Base-by-base conservation (phyloP, 2,329 filamentous ascomycete genomes). In the Diaporthe sp. region DNA sequence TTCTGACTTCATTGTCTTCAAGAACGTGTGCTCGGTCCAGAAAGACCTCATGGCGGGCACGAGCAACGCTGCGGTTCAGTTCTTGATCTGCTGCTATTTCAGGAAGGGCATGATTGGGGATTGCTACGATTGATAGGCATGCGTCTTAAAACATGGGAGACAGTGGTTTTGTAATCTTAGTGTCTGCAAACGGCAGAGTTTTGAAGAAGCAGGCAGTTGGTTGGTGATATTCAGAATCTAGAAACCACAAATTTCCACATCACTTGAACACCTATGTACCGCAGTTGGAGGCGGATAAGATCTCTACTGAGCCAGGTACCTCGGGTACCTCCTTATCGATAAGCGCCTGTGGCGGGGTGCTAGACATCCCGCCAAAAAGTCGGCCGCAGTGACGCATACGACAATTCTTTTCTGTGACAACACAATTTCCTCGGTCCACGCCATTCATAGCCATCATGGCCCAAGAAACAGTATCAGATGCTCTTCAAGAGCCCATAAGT, bases 281-380 rank as follows among this genome's bases (percentile, higher is more conserved):
- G 19, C 7, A 19, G 25, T 31, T 44, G 2, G 42, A 12, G 42
- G 42, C 15, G 42, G 15, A 44, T 2, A 2, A 19, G 42, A 44
- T 6, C 17, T 44, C 42, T 49, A 22, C 19, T 22, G 19, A 4
- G 25, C 3, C n/a, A 19, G 2, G 10, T 46, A 19, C 12, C 7
- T 34, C 1, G 8, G 1, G 58, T 31, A 42, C 13, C 44, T 59
- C 7, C 28, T 72, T 72, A 72, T 73, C 71, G 71, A 73, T 73
- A 73, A 73, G 17, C 0, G 2, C 5, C 15, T 46, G 28, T 65
- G 59, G 71, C 46, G 71, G 71, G 71, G 58, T 61, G 37, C 34
- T 55, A 17, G 19, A 65, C 55, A 53, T 65, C 19, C 71, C 70
- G 59, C 70, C 69, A 65, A 73, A 73, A 73, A 57, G 71, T 62